Base-by-base conservation (phyloP, 352 stramenopile species). In the Globisporangium okanoganense region DNA sequence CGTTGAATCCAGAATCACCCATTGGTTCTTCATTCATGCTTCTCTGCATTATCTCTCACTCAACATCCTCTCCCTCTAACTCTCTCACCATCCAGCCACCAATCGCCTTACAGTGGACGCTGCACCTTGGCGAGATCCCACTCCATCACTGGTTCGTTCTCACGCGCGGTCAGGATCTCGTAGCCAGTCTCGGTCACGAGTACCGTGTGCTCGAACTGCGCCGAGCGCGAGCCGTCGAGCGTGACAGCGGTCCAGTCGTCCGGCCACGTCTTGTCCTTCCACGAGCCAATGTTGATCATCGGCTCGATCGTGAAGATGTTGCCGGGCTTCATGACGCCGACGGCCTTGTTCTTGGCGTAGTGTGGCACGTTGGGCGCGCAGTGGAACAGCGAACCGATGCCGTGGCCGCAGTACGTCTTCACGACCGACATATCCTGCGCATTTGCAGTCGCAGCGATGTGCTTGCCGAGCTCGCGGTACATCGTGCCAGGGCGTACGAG, bases 221-320 rank as follows among this genome's bases (percentile, higher is more conserved):
- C 96, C 55, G 90, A 98, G 22, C 95, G 87, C 59, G 90, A 83
- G 31, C 97, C 97, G 79, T 99, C 97, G 9, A 75, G 83, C 5
- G 97, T 99, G 14, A 98, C 94, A 13, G 90, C 92, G 25, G 97
- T 99, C 97, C 97, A 99, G 65, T 99, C 96, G 71, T 99, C 97
- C 18, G 91, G 92, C 97, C 97, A 99, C 5, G 89, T 98, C 68
- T 84, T 68, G 66, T 92, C 86, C 89, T 94, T 70, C 90, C 85
- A 90, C 61, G 78, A 76, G 22, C 80, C 97, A n/a, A 97, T 74
- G 77, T 99, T 99, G 69, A 99, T 99, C 97, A 99, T 99, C 9
- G 97, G 97, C 70, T 99, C 97, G 58, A 99, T 98, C 0, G 97
- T 99, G 76, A 99, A 99, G 45, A 99, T 97, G 79, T 99, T 95